Evolutionary conservation across 805 yeast genomes (phyloP).

Genomic region (Vanderwaltozyma polyspora): DNA sequence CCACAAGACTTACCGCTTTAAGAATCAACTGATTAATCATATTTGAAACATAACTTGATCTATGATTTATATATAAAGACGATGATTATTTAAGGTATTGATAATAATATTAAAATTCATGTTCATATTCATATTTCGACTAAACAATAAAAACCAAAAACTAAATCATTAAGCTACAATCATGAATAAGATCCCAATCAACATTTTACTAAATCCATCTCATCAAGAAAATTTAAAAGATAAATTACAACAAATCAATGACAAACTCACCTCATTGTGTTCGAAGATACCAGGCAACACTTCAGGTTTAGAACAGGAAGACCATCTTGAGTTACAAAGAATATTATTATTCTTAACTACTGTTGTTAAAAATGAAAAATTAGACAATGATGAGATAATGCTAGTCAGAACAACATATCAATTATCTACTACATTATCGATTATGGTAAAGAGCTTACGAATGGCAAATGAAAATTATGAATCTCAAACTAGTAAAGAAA

Average conservation of each 20-base stretch:
- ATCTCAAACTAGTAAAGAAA: conserved; percentile 1
- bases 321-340: conserved; percentile 4
- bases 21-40: too few relatives aligned
- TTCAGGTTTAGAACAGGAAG: background rate
- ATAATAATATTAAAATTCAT: too few relatives aligned
- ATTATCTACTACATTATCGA: conserved; percentile 5
- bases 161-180: background rate
- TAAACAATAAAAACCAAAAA: too few relatives aligned
- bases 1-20: too few relatives aligned
- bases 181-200: conserved; percentile 15
- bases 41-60: too few relatives aligned
- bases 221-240: conserved; percentile 2
- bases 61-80: too few relatives aligned
- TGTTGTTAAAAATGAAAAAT: background rate
- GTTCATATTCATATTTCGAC: too few relatives aligned
- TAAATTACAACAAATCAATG: conserved; percentile 2
- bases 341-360: conserved; percentile 2
- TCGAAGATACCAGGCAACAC: background rate
- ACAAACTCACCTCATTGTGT: background rate
- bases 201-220: conserved; percentile 12
- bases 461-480: background rate
- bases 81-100: too few relatives aligned
- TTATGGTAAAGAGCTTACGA: conserved; percentile 3
- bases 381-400: conserved; percentile 4
- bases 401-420: conserved; percentile 7